These are phyloP conservation scores for Kodamaea hsintzibuensis DNA, from an alignment of 805 yeast species.

Conservation along the genomic window DNA sequence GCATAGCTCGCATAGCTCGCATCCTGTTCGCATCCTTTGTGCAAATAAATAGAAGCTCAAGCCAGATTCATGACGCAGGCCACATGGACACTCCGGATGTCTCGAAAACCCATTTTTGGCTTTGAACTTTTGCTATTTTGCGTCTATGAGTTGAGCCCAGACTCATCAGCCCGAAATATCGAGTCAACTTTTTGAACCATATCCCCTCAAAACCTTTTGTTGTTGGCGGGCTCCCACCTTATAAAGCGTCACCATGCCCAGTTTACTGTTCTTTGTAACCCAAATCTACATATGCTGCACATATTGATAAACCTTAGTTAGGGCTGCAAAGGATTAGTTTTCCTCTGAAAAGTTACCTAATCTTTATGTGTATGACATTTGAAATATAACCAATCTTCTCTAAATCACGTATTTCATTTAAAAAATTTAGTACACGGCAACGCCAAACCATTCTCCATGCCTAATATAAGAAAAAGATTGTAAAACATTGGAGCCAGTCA, in stretches of 20 bases:
- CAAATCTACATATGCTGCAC: background rate
- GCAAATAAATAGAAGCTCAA: background rate
- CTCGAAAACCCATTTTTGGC: background rate
- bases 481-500: background rate
- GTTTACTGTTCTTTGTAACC: background rate
- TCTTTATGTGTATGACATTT: too few species aligned
- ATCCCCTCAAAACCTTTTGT: background rate
- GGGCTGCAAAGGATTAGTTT: background rate
- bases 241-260: slow-evolving; percentile 1
- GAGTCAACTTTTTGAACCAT: background rate
- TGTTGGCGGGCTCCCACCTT: slow-evolving; percentile 1
- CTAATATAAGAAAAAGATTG: background rate
- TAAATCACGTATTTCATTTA: too few species aligned
- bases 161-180: background rate
- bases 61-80: background rate
- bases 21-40: too few species aligned
- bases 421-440: too few species aligned
- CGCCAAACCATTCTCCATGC: background rate
- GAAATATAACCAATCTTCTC: too few species aligned
- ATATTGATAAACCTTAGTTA: background rate
- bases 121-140: background rate
- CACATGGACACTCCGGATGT: background rate
- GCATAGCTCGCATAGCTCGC: too few species aligned
- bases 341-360: background rate
- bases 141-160: background rate